Conservation (phyloP, 257 asterid species). For the Solanum lycopersicoides region DNA sequence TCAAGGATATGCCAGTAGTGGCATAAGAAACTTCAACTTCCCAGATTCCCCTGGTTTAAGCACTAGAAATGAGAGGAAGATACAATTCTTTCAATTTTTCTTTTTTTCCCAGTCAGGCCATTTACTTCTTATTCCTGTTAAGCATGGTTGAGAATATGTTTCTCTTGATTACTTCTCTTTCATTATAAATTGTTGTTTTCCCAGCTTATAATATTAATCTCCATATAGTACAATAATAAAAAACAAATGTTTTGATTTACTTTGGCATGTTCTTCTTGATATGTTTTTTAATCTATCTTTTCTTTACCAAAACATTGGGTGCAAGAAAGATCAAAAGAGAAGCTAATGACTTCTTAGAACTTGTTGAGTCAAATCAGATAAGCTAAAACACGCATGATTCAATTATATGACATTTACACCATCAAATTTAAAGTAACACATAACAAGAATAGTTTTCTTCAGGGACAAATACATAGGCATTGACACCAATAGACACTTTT, state of each 20-base stretch:
- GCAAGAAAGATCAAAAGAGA: neutral
- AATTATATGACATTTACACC: neutral
- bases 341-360: neutral
- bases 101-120: neutral
- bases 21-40: slow-evolving; percentile 4
- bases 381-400: neutral
- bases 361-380: neutral
- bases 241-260: neutral
- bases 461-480: neutral
- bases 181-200: neutral
- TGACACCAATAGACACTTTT: neutral
- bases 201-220: neutral
- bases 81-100: neutral
- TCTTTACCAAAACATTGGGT: neutral
- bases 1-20: slow-evolving; percentile 27
- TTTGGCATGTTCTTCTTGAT: neutral
- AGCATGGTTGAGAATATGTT: neutral
- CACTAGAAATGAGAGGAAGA: neutral
- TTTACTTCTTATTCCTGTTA: neutral
- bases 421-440: neutral
- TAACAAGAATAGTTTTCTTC: neutral
- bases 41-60: neutral
- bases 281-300: neutral
- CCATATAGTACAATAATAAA: neutral
- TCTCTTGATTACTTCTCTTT: neutral